phyloP scores from a whole-genome alignment of 2,329 filamentous ascomycete genomes.

The Hypoxylon sp. region DNA sequence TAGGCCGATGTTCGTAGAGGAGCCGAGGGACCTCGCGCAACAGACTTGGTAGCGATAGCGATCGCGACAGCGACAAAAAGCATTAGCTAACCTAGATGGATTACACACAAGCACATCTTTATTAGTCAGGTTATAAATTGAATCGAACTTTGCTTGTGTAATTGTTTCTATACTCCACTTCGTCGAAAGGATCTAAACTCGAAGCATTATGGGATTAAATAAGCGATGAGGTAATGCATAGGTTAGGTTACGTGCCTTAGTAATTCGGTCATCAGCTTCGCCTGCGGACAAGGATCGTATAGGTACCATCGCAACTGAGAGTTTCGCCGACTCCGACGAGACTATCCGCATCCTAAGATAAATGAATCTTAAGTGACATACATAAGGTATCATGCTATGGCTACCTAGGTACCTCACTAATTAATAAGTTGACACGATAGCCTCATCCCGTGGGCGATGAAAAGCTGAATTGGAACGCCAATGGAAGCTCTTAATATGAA shows the following conservation, averaged over 20 bases:
- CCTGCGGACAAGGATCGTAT: background rate
- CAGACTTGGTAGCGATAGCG: background rate
- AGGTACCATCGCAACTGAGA: background rate
- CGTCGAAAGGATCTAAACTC: conserved; percentile 1
- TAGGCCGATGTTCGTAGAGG: background rate
- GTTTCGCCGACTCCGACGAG: background rate
- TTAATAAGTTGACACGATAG: background rate
- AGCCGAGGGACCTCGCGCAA: conserved; percentile 4
- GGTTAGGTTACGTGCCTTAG: background rate
- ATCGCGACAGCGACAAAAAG: background rate
- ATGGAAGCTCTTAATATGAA: too few species aligned
- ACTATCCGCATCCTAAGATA: too few species aligned
- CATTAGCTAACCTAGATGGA: background rate
- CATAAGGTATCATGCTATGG: background rate
- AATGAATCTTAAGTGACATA: background rate
- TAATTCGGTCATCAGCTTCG: conserved; percentile 4
- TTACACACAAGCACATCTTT: background rate
- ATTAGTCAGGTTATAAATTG: conserved; percentile 9
- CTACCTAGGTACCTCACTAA: background rate
- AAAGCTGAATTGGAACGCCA: too few species aligned
- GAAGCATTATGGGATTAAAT: background rate
- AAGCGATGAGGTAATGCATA: background rate
- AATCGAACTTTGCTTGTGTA: conserved; percentile 2
- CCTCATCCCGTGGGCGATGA: too few species aligned
- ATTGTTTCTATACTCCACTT: conserved; percentile 16